Conservation (phyloP, 192 early-diverging fungal species). For the Umbelopsis sp. region DNA sequence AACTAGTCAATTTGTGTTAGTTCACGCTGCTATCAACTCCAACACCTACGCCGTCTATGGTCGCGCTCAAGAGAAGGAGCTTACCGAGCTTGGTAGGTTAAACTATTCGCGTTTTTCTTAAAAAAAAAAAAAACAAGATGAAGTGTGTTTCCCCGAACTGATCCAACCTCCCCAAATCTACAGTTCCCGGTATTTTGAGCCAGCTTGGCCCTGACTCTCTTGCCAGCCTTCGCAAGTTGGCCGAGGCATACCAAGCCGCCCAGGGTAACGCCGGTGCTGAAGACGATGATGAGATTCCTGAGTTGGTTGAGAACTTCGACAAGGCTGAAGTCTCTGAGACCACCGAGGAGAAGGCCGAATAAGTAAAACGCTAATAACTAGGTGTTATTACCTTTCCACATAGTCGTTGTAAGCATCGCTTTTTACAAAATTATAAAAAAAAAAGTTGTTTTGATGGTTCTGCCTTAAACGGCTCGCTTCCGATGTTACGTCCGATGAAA, state of each 20-base stretch:
- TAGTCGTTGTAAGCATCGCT: conserved; percentile 11
- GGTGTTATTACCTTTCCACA: not conserved
- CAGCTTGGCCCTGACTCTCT: conserved; percentile 91
- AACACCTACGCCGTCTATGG: conserved; percentile 98
- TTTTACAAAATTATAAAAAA: not conserved
- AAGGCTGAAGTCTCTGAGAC: conserved; percentile 47
- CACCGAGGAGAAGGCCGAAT: conserved; percentile 48
- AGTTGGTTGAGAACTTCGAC: conserved; percentile 80
- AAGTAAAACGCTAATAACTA: conserved; percentile 7
- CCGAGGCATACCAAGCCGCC: conserved; percentile 80
- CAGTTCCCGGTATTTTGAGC: conserved; percentile 72
- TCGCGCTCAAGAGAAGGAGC: conserved; percentile 75
- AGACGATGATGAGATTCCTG: conserved; percentile 89
- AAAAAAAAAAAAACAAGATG: too few species aligned
- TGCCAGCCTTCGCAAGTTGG: conserved; percentile 81
- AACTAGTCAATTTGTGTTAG: conserved; percentile 29
- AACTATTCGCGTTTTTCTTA: too few species aligned
- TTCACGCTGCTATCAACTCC: conserved; percentile 78
- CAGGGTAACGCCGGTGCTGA: conserved; percentile 48
- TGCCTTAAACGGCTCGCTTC: conserved; percentile 8
- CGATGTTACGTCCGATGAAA: not conserved
- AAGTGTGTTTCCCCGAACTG: not conserved
- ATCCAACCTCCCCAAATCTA: too few species aligned
- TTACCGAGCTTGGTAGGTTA: conserved; percentile 70
- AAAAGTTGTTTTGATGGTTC: conserved; percentile 14